phyloP scores from a whole-genome alignment of 768 basidiomycete species.

The Leccinum boreale region DNA sequence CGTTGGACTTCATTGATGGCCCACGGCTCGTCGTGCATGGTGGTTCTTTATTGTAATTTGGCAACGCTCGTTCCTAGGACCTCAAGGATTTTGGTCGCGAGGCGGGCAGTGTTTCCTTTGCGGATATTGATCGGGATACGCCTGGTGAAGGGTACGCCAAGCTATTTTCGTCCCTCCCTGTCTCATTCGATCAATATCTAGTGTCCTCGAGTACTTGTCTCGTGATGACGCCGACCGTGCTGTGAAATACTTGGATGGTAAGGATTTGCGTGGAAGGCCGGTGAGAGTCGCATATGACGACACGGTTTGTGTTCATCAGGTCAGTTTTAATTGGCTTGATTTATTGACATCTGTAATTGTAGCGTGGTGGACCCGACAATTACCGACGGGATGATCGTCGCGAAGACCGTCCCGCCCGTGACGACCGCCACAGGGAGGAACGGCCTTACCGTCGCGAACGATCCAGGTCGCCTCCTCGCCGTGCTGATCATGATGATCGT shows the following conservation, averaged over 20 bases:
- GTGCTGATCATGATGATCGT: constrained; percentile 70
- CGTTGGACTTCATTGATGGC: constrained; percentile 14
- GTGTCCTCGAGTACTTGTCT: constrained; percentile 86
- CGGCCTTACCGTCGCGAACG: constrained; percentile 67
- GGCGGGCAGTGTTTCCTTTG: constrained; percentile 89
- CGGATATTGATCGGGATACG: constrained; percentile 87
- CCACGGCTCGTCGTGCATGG: constrained; percentile 16
- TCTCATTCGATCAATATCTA: constrained; percentile 30
- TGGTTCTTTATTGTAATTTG: constrained; percentile 12
- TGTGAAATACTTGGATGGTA: constrained; percentile 81
- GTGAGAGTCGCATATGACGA: constrained; percentile 72
- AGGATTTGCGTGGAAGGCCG: constrained; percentile 80
- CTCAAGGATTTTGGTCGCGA: constrained; percentile 97
- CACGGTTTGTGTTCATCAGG: constrained; percentile 41
- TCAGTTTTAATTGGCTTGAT: background rate
- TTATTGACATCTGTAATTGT: background rate
- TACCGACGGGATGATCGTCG: constrained; percentile 75
- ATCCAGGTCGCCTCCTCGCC: constrained; percentile 78
- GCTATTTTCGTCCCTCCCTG: background rate
- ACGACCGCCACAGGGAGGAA: constrained; percentile 55
- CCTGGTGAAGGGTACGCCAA: constrained; percentile 80
- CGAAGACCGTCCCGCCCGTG: constrained; percentile 51
- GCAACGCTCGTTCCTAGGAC: constrained; percentile 61
- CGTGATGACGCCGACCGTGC: constrained; percentile 92
- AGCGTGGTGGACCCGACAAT: constrained; percentile 71